Evolutionary conservation across 2,329 filamentous ascomycete genomes (phyloP).

Genomic region (Aspergillus sp.): DNA sequence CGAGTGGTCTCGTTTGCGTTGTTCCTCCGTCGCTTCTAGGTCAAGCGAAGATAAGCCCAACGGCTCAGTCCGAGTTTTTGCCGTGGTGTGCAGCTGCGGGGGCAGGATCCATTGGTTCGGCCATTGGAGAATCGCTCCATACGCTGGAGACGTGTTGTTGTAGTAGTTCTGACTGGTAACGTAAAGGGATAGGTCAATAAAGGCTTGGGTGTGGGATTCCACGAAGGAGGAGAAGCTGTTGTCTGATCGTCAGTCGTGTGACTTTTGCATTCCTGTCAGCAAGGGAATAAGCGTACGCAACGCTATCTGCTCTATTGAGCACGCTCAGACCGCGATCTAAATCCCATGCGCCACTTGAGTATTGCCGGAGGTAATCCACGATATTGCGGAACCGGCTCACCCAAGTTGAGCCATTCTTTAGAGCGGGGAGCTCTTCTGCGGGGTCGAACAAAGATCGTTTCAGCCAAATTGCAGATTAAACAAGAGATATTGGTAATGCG

Average conservation of each 20-base stretch:
- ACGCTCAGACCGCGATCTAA: constrained; percentile 46
- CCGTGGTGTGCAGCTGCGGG: constrained; percentile 67
- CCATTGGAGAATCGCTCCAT: constrained; percentile 76
- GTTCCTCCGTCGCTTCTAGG: constrained; percentile 51
- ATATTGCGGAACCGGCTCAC: constrained; percentile 56
- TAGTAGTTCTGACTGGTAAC: constrained; percentile 88
- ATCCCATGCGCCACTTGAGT: constrained; percentile 50
- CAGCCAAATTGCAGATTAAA: constrained; percentile 12
- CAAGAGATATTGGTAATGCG: constrained; percentile 11
- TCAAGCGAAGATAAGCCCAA: constrained; percentile 69
- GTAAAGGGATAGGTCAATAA: constrained; percentile 85
- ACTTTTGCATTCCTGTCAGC: neutral
- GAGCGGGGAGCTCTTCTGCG: constrained; percentile 56
- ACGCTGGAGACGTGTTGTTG: constrained; percentile 72
- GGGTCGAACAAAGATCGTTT: constrained; percentile 5
- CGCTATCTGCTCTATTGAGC: constrained; percentile 48
- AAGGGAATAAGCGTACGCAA: constrained; percentile 41
- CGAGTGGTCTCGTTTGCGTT: constrained; percentile 38
- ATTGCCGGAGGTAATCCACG: constrained; percentile 50
- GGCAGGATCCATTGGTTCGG: constrained; percentile 87
- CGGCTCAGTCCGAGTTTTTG: constrained; percentile 68
- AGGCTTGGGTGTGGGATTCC: constrained; percentile 68
- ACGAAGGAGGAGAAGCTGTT: constrained; percentile 64
- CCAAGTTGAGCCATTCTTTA: constrained; percentile 56
- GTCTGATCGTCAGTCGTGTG: constrained; percentile 10